Conservation (phyloP, 2,329 filamentous ascomycete genomes). For the Metarhizium guizhouense region DNA sequence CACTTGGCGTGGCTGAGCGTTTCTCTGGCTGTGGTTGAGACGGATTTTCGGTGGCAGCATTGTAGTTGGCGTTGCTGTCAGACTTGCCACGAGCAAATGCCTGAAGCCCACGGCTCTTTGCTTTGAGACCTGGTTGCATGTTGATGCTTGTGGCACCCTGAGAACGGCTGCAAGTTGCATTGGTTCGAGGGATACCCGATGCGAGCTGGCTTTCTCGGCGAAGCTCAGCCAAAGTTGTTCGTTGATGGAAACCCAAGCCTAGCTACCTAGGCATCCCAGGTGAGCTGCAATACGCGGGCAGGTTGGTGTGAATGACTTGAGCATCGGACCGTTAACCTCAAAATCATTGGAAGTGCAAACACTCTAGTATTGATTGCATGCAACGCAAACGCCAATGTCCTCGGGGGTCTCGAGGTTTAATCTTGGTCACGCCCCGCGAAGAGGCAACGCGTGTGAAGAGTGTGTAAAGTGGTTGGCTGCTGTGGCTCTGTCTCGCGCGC, state of each 20-base stretch:
- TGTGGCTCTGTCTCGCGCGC: conserved; percentile 10
- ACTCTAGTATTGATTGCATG: not conserved
- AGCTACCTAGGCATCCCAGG: not conserved
- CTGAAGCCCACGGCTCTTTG: conserved; percentile 20
- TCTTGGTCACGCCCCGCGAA: not conserved
- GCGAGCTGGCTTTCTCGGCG: not conserved
- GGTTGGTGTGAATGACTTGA: not conserved
- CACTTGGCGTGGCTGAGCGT: conserved; percentile 12
- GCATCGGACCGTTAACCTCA: not conserved
- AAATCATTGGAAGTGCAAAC: not conserved
- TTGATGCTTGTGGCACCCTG: conserved; percentile 11
- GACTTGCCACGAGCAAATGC: conserved; percentile 21
- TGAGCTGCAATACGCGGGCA: not conserved
- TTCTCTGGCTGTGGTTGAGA: conserved; percentile 10
- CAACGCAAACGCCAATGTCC: no score
- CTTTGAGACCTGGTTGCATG: conserved; percentile 23
- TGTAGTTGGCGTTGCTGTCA: conserved; percentile 14
- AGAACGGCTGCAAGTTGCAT: not conserved
- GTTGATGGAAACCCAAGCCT: no score
- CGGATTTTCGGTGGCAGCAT: conserved; percentile 10
- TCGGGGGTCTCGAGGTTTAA: not conserved
- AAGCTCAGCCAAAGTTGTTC: no score
- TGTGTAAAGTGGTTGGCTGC: not conserved
- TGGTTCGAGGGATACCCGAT: not conserved
- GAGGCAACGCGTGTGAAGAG: not conserved